phyloP scores from a whole-genome alignment of 371 early-diverging fungal species.

The Phascolomyces articulosus region DNA sequence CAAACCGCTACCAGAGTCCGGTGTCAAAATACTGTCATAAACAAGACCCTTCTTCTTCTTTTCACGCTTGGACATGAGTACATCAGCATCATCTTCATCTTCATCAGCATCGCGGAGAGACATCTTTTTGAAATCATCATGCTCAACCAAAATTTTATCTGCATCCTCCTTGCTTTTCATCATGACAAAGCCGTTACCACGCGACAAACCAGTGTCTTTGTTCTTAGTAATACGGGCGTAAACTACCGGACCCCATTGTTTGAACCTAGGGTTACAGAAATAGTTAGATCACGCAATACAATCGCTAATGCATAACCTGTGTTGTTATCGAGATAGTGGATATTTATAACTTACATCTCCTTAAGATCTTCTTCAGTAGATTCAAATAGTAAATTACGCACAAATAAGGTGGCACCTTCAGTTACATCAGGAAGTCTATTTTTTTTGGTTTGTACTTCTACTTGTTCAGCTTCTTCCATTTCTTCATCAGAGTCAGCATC shows the following conservation, averaged over 20 bases:
- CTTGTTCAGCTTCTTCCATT: constrained; percentile 36
- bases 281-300: background rate
- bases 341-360: constrained; percentile 57
- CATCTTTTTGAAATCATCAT: constrained; percentile 56
- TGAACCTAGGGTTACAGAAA: constrained; percentile 43
- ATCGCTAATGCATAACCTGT: too few relatives aligned
- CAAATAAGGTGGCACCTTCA: constrained; percentile 85
- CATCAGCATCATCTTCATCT: constrained; percentile 30
- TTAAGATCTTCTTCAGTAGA: constrained; percentile 82
- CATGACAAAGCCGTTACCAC: constrained; percentile 94
- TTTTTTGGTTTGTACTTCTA: constrained; percentile 35
- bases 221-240: constrained; percentile 89
- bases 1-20: constrained; percentile 65
- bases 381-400: constrained; percentile 91
- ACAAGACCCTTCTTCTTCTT: constrained; percentile 62
- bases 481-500: constrained; percentile 45
- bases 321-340: too few relatives aligned
- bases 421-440: constrained; percentile 42
- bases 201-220: constrained; percentile 75
- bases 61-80: constrained; percentile 45
- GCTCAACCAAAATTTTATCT: constrained; percentile 71
- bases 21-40: constrained; percentile 66
- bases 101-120: constrained; percentile 44
- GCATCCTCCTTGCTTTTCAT: constrained; percentile 77
- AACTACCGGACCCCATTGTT: constrained; percentile 75